Evolutionary conservation across 2,329 filamentous ascomycete species (phyloP).

Genomic region (Daldinia sp.): DNA sequence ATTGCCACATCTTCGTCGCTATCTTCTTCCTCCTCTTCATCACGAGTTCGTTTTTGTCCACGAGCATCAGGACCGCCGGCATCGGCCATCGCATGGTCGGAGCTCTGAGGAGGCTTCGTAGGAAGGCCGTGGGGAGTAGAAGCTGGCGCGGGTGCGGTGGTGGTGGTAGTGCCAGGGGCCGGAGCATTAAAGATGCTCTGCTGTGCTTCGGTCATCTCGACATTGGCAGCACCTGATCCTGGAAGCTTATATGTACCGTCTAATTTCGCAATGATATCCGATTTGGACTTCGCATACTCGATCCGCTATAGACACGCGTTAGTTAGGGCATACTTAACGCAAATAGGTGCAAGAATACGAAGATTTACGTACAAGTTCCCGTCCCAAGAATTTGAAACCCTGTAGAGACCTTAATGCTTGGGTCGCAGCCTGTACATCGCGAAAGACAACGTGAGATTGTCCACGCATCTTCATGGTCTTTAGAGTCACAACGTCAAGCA

Average conservation of each 20-base stretch:
- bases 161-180: slow-evolving; percentile 60
- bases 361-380: slow-evolving; percentile 76
- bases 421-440: slow-evolving; percentile 90
- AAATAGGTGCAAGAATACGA: neutral
- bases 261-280: slow-evolving; percentile 87
- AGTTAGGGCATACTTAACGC: slow-evolving; percentile 28
- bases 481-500: slow-evolving; percentile 90
- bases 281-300: slow-evolving; percentile 89
- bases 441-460: slow-evolving; percentile 92
- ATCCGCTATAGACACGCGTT: slow-evolving; percentile 74
- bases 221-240: slow-evolving; percentile 61
- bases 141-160: slow-evolving; percentile 53
- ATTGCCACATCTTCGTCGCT: slow-evolving; percentile 71
- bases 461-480: slow-evolving; percentile 94
- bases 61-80: slow-evolving; percentile 66
- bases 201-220: slow-evolving; percentile 78
- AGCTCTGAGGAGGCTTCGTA: slow-evolving; percentile 62
- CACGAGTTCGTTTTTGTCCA: slow-evolving; percentile 77
- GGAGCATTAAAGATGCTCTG: slow-evolving; percentile 84
- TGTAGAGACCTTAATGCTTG: slow-evolving; percentile 92
- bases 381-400: slow-evolving; percentile 86
- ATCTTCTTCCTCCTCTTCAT: slow-evolving; percentile 72
- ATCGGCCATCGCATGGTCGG: slow-evolving; percentile 64
- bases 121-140: slow-evolving; percentile 56
- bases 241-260: slow-evolving; percentile 89